Evolutionary conservation across 2,329 filamentous ascomycete genomes (phyloP).

Genomic region (Hysterium pulicare): DNA sequence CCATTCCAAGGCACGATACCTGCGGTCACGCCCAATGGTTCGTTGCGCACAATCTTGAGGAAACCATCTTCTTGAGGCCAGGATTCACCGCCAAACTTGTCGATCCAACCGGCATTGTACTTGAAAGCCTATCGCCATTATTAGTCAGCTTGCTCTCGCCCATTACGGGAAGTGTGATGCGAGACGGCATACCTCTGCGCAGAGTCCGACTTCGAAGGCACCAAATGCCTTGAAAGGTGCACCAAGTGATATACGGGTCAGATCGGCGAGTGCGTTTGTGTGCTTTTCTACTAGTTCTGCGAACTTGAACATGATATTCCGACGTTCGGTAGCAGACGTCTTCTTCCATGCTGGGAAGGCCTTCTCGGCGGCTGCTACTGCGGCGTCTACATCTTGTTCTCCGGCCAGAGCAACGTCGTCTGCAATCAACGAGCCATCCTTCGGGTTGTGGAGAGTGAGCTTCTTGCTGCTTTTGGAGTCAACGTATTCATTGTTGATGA

Average conservation of each 20-base stretch:
- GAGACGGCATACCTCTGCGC: slow-evolving; percentile 29
- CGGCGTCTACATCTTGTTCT: slow-evolving; percentile 47
- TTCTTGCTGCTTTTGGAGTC: slow-evolving; percentile 42
- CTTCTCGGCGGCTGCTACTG: slow-evolving; percentile 48
- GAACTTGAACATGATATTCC: slow-evolving; percentile 31
- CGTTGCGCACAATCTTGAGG: slow-evolving; percentile 40
- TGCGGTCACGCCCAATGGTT: slow-evolving; percentile 42
- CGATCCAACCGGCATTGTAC: slow-evolving; percentile 37
- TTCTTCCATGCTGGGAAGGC: slow-evolving; percentile 46
- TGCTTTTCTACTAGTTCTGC: slow-evolving; percentile 29
- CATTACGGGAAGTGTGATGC: too few species aligned
- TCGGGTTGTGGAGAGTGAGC: slow-evolving; percentile 49
- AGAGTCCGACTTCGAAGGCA: slow-evolving; percentile 41
- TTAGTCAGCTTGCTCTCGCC: too few species aligned
- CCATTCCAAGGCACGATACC: slow-evolving; percentile 45
- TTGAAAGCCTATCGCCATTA: slow-evolving; percentile 22
- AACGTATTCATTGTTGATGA: slow-evolving; percentile 40
- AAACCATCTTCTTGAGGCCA: slow-evolving; percentile 48
- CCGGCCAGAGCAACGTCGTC: slow-evolving; percentile 47
- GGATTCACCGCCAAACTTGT: slow-evolving; percentile 32
- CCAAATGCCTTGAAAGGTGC: slow-evolving; percentile 46
- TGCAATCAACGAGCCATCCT: slow-evolving; percentile 49
- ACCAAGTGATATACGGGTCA: slow-evolving; percentile 47
- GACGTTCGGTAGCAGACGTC: slow-evolving; percentile 19
- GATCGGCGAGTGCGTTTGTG: slow-evolving; percentile 19